Evolutionary conservation across 179 eudicot species (phyloP).

Genomic region (Camellia oleifera): DNA sequence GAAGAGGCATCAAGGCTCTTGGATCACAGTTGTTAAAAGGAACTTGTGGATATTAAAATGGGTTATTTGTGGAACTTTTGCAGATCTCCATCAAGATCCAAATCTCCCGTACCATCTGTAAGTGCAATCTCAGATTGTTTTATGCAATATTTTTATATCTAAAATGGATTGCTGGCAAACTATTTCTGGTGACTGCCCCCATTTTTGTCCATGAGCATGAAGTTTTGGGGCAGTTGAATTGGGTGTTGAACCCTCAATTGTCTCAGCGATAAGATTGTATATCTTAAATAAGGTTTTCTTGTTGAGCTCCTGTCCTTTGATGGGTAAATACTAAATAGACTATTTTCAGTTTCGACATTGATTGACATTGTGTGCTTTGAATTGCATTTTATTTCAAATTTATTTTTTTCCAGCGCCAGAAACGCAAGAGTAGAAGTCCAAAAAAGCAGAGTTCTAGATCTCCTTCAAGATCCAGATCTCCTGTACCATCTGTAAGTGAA

Average conservation of each 20-base stretch:
- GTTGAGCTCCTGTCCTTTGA: not conserved
- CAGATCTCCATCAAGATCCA: constrained; percentile 99
- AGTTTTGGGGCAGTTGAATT: not conserved
- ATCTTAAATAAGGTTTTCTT: not conserved
- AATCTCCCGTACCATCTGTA: constrained; percentile 83
- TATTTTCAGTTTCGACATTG: not conserved
- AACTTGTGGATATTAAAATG: constrained; percentile 64
- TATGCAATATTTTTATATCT: not conserved
- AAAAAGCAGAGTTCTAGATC: constrained; percentile 27
- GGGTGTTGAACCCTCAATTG: not conserved
- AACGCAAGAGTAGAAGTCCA: constrained; percentile 63
- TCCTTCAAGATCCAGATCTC: too few relatives aligned
- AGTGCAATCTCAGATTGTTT: constrained; percentile 34
- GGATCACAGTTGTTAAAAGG: constrained; percentile 57
- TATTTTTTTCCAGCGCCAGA: constrained; percentile 34
- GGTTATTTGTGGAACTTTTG: constrained; percentile 92
- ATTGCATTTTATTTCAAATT: constrained; percentile 6
- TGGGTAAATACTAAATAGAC: not conserved
- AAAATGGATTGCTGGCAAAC: not conserved
- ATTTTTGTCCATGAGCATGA: not conserved
- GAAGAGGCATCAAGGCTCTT: constrained; percentile 75
- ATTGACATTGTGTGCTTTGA: constrained; percentile 14
- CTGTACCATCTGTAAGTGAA: too few relatives aligned
- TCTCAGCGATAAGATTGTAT: not conserved
- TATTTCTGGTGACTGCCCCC: not conserved